Conservation (phyloP, 2,329 filamentous ascomycete genomes). For the Talaromyces sp. region DNA sequence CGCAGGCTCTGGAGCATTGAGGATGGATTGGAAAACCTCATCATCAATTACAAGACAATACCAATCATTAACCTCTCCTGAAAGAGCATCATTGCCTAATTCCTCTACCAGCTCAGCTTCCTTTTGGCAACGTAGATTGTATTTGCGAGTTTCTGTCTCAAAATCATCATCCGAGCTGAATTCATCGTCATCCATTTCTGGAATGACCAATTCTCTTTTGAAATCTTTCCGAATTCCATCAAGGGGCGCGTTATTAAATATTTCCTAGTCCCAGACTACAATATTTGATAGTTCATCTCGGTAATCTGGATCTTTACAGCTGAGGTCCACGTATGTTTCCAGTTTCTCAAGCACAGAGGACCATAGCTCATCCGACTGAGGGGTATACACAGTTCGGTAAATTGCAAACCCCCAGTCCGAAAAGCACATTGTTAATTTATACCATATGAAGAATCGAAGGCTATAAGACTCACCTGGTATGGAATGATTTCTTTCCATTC, state of each 20-base stretch:
- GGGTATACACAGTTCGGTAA: slow-evolving; percentile 5
- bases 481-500: no score
- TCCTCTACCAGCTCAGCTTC: not conserved
- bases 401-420: not conserved
- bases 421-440: no score
- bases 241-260: not conserved
- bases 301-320: not conserved
- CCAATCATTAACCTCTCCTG: not conserved
- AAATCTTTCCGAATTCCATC: not conserved
- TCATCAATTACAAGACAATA: slow-evolving; percentile 1
- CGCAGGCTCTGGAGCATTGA: not conserved
- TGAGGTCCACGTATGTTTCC: not conserved
- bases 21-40: not conserved
- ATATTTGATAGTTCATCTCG: not conserved
- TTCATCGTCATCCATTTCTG: slow-evolving; percentile 3
- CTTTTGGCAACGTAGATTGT: not conserved
- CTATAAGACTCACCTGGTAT: no score
- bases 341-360: slow-evolving; percentile 1
- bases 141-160: not conserved
- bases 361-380: slow-evolving; percentile 2
- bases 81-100: not conserved
- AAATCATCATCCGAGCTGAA: not conserved
- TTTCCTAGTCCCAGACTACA: not conserved
- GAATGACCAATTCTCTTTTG: not conserved
- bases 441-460: no score